Evolutionary conservation across 352 stramenopile species (phyloP), one percentile per base, ranked within the genome.

Genomic region (Globisporangium orthogonon): DNA sequence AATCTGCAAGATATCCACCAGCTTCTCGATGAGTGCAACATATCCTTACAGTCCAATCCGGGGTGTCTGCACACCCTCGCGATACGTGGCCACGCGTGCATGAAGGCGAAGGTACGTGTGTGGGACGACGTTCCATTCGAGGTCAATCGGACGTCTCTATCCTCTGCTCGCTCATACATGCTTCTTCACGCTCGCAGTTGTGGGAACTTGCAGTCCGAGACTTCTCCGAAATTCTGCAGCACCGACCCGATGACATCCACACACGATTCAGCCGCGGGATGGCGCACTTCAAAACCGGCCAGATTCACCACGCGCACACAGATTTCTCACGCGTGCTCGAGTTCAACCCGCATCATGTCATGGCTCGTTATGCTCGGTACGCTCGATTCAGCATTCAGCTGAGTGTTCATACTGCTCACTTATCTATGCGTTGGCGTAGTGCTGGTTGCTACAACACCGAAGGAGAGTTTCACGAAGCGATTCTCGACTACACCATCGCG

Each of bases 401-500:
- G 29, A 37, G 18, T 29, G 43, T 17, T 9, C 31, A 6, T 3
- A 4, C 33, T 28, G 6, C 7, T 28, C 14, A 17, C 29, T 15
- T 17, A 9, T 55, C 17, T 30, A 14, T 18, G 3, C 7, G 40
- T 37, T 33, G 7, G 7, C 23, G 11, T 48, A 84, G 78, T 11
- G 79, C 79, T 31, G 78, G 82, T 0, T 92, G 79, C 62, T 89
- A 75, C 57, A 90, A 88, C 47, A 83, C 70, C 1, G 74, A 89
- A 55, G 78, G 82, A 2, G 71, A 86, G 49, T 89, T 86, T 56
- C 65, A 80, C 23, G 70, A 82, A 65, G 79, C 82, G 2, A 92
- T 89, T 61, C 70, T 88, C 52, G 82, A 89, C 40, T 90, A 90
- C 58, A 83, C 71, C 28, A 76, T 90, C 35, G 82, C 82, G 10